phyloP scores from a whole-genome alignment of 257 asterid species.

The Nyctanthes arbortristis region DNA sequence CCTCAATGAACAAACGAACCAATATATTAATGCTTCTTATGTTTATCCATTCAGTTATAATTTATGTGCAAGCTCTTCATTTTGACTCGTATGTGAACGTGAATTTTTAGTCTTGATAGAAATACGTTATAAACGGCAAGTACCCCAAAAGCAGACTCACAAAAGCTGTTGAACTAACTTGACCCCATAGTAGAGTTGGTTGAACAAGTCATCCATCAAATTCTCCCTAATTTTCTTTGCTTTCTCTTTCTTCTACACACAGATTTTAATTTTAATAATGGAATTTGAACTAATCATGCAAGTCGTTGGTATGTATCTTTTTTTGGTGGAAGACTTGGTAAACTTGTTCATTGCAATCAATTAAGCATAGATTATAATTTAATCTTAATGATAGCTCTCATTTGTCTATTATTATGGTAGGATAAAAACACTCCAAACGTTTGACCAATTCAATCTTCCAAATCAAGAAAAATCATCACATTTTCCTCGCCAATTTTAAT shows the following conservation, averaged over 20 bases:
- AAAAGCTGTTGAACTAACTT: neutral
- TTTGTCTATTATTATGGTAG: neutral
- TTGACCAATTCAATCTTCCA: conserved; percentile 1
- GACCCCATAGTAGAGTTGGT: neutral
- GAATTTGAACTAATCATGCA: conserved; percentile 41
- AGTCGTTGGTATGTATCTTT: conserved; percentile 43
- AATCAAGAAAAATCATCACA: neutral
- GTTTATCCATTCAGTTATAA: too few relatives aligned
- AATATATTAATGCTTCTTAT: too few relatives aligned
- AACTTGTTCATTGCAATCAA: conserved; percentile 22
- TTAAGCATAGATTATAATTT: neutral
- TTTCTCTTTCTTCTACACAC: too few relatives aligned
- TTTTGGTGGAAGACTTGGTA: conserved; percentile 44
- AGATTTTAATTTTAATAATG: conserved; percentile 5
- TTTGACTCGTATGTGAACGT: neutral
- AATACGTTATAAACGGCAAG: too few relatives aligned
- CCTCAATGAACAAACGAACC: too few relatives aligned
- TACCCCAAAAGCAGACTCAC: too few relatives aligned
- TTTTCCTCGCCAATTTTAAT: neutral
- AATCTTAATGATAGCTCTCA: neutral
- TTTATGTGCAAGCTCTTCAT: too few relatives aligned
- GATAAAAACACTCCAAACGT: neutral
- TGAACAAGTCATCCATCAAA: conserved; percentile 1
- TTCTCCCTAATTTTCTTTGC: neutral
- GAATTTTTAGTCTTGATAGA: too few relatives aligned